Conservation (phyloP, 1,284 basidiomycete species). For the Melampsora abietis-canadensis region DNA sequence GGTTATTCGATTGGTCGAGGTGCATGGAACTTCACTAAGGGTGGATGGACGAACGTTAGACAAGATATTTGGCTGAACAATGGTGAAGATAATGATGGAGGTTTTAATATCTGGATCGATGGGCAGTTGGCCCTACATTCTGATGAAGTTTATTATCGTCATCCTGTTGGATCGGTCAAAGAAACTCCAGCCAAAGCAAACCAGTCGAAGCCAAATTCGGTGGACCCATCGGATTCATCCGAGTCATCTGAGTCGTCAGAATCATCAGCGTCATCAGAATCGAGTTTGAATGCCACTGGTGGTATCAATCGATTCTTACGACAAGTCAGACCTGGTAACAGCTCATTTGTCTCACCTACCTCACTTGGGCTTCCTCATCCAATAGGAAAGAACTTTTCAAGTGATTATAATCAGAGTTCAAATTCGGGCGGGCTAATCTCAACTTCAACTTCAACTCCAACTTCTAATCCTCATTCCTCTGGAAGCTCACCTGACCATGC, state of each 20-base stretch:
- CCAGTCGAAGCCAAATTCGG: background rate
- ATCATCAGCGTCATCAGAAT: background rate
- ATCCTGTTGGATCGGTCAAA: slow-evolving; percentile 1
- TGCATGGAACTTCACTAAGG: slow-evolving; percentile 38
- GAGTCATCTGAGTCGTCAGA: background rate
- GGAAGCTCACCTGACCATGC: too few species aligned
- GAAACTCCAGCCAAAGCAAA: background rate
- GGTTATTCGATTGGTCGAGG: slow-evolving; percentile 47
- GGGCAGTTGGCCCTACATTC: slow-evolving; percentile 8
- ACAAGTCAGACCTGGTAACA: background rate
- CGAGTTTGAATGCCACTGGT: background rate
- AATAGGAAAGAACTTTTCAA: slow-evolving; percentile 1
- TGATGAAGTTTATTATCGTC: slow-evolving; percentile 6
- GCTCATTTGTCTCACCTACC: slow-evolving; percentile 2
- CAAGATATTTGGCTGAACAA: slow-evolving; percentile 45
- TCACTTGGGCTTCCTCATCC: slow-evolving; percentile 4
- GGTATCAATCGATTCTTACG: background rate
- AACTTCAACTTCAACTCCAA: background rate
- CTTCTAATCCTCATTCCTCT: too few species aligned
- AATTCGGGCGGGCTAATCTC: background rate
- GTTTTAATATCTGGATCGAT: slow-evolving; percentile 44
- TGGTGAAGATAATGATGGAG: slow-evolving; percentile 40
- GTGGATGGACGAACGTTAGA: slow-evolving; percentile 45
- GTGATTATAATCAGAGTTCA: background rate
- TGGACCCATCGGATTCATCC: too few species aligned